phyloP scores from a whole-genome alignment of 441 rosid genomes.

The Pelargonium fulgidum region DNA sequence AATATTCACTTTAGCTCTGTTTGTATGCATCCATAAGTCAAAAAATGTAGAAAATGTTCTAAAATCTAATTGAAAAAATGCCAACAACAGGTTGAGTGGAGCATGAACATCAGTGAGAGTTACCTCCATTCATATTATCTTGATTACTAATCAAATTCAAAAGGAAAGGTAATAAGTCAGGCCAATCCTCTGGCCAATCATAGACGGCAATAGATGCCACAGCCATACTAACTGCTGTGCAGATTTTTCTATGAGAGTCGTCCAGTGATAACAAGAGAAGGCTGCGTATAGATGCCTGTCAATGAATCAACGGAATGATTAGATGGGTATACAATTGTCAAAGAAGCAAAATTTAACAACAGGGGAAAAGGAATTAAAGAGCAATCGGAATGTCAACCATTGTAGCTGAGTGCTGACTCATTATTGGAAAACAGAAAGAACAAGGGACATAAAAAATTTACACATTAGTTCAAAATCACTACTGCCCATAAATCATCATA shows the following conservation, averaged over 20 bases:
- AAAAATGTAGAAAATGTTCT: constrained; percentile 1
- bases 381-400: neutral
- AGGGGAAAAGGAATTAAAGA: neutral
- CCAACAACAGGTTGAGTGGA: constrained; percentile 11
- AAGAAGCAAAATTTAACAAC: constrained; percentile 4
- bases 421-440: too few relatives aligned
- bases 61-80: neutral
- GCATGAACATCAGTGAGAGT: constrained; percentile 17
- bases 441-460: neutral
- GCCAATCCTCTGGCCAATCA: constrained; percentile 97
- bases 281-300: constrained; percentile 67
- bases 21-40: neutral
- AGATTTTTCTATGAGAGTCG: constrained; percentile 71
- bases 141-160: constrained; percentile 61
- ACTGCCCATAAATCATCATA: neutral
- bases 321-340: constrained; percentile 2
- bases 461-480: neutral
- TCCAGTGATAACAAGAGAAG: constrained; percentile 63
- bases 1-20: neutral
- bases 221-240: constrained; percentile 88
- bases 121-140: constrained; percentile 62
- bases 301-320: constrained; percentile 21
- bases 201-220: constrained; percentile 63
- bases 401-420: constrained; percentile 2
- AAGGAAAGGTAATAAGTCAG: constrained; percentile 71